Base-by-base conservation (phyloP, 495 filamentous ascomycete species). In the Ramalina peruviana region DNA sequence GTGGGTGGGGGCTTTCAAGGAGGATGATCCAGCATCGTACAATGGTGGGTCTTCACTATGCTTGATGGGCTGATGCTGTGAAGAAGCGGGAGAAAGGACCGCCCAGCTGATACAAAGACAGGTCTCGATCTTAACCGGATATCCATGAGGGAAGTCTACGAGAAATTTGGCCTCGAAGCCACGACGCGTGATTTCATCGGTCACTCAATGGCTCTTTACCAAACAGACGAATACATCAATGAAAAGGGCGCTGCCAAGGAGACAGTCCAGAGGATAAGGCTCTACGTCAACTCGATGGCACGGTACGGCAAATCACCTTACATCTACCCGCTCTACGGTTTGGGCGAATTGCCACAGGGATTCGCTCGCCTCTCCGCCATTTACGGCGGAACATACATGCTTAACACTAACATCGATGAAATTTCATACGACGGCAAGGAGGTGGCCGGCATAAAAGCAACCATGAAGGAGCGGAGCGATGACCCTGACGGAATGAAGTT, bases 321-420 rank as follows among this genome's bases (percentile, higher is more conserved):
- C 70, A 97, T 99, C 70, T 99, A 97, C 72, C 92, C 92, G 17
- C 83, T 96, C 12, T 96, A 99, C 67, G 92, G 92, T 51, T 78
- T 99, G 20, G 92, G 93, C 59, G 92, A 99, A 70, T 80, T 99
- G 36, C 92, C 92, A 23, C 93, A 99, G 72, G 90, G 93, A 48
- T 99, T 99, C 63, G 94, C 92, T 42, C 90, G 93, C 62, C 74
- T 97, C 33, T 94, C 88, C 11, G 92, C 92, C 60, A 95, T 97
- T 67, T 95, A 97, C 64, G 93, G 93, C 56, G 93, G 93, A 57
- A 97, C 92, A 16, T 97, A 99, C 69, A 97, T 97, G 86, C 81
- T 99, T 58, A 97, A 97, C 73, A 95, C 92, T 50, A 79, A 74
- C 48, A 75, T 99, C 41, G 83, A 96, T 54, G 90, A 97, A 70